A percentile compares a stretch with the other conserved stretches of the same genome.
Evolutionary conservation across 2,329 filamentous ascomycete species (phyloP).

Genomic region (Cladophialophora yegresii): DNA sequence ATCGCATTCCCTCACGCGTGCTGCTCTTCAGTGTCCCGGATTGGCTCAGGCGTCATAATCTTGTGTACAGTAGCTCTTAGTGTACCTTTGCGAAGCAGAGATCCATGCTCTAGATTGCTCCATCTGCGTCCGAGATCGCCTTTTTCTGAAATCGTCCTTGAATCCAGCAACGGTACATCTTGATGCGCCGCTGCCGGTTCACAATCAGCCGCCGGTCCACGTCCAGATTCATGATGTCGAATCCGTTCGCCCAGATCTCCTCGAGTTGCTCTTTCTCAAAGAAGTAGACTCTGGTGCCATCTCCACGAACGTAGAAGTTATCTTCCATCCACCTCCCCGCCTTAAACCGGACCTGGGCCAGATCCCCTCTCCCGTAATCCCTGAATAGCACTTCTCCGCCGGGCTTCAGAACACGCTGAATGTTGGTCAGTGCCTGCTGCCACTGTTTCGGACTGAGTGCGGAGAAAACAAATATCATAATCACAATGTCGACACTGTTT

Average conservation of each 20-base stretch:
- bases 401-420: constrained; percentile 80
- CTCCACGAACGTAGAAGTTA: constrained; percentile 95
- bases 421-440: constrained; percentile 76
- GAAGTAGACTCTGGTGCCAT: constrained; percentile 96
- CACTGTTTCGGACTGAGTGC: constrained; percentile 84
- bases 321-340: constrained; percentile 92
- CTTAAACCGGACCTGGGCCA: constrained; percentile 96
- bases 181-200: constrained; percentile 84
- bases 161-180: constrained; percentile 97
- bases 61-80: neutral
- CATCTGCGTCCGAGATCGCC: neutral
- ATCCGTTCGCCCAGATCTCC: constrained; percentile 72
- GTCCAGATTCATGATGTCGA: constrained; percentile 76
- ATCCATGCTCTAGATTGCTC: neutral
- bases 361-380: constrained; percentile 92
- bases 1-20: neutral
- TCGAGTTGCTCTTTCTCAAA: constrained; percentile 84
- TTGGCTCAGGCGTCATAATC: constrained; percentile 1
- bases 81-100: no score
- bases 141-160: constrained; percentile 49
- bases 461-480: constrained; percentile 97
- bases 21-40: neutral
- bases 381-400: constrained; percentile 93
- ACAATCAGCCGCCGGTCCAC: constrained; percentile 87
- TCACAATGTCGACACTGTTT: constrained; percentile 82